Base-by-base conservation (phyloP, 2,329 filamentous ascomycete genomes). In the Trichoderma gracile region DNA sequence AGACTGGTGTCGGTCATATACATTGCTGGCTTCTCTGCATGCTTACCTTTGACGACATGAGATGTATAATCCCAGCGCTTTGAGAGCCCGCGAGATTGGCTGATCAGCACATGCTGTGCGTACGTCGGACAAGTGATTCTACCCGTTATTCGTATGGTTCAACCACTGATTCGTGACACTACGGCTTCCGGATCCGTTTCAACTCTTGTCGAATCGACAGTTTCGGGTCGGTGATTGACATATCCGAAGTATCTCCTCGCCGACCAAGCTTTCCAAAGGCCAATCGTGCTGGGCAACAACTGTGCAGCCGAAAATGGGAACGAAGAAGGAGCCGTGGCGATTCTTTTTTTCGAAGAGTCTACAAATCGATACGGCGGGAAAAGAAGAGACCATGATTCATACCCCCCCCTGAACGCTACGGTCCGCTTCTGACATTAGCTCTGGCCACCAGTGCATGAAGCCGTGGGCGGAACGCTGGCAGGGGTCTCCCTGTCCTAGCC, bases 401-500 rank as follows among this genome's bases (percentile, higher is more conserved):
- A 9, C 40, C 59, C 59, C 40, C 59, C 59, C 59, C 59, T 62
- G 59, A 62, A 38, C 38, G 38, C 15, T 54, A 49, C 59, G 59
- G 59, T 54, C 59, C 49, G 59, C 49, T 54, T 54, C 59, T 62
- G 49, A 53, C 59, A 62, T 62, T 61, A 61, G 58, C 49, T 46
- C 38, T 62, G 25, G 49, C 54, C 52, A 55, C 42, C 57, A 53
- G 33, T 53, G 63, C 43, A 62, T 55, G 64, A 43, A 54, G 64
- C 58, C 58, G 45, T 63, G 45, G 46, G 64, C 64, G 64, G 64
- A 65, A 65, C 64, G 25, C 14, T 30, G 45, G 59, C 64, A 65
- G 64, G 59, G 63, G 63, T 47, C 43, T 42, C 64, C 58, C 56
- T 65, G 59, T 50, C 64, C 63, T 40, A 63, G 64, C 69, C 69